Evolutionary conservation across 306 rosid species (phyloP).

Genomic region (Quercus parvula): DNA sequence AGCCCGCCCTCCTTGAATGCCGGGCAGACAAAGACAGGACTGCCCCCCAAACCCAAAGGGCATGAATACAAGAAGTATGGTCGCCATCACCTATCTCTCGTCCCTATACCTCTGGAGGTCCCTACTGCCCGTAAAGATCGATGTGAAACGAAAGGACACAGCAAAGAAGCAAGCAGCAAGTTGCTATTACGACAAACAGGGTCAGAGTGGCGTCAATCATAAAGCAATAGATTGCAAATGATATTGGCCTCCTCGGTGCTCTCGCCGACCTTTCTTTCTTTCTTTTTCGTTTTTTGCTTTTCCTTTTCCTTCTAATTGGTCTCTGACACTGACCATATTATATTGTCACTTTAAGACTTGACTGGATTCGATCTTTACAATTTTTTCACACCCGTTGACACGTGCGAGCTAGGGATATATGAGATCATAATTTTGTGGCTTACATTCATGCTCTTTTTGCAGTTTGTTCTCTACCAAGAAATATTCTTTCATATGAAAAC

Average conservation of each 20-base stretch:
- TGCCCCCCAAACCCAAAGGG: constrained; percentile 6
- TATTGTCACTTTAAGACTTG: too few relatives aligned
- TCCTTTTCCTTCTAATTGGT: not conserved
- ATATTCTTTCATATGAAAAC: constrained; percentile 1
- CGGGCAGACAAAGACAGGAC: constrained; percentile 63
- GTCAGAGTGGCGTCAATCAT: constrained; percentile 64
- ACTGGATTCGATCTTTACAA: too few relatives aligned
- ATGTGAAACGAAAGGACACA: constrained; percentile 49
- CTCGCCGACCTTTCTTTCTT: not conserved
- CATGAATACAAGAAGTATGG: constrained; percentile 32
- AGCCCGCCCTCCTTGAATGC: constrained; percentile 68
- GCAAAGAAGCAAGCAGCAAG: not conserved
- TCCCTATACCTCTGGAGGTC: too few relatives aligned
- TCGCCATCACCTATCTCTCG: constrained; percentile 25
- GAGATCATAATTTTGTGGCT: not conserved
- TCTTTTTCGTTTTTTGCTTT: not conserved
- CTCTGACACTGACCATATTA: constrained; percentile 11
- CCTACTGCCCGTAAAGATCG: constrained; percentile 25
- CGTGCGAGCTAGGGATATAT: constrained; percentile 26
- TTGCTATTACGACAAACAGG: constrained; percentile 40
- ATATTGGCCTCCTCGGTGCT: constrained; percentile 35
- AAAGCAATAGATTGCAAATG: constrained; percentile 61
- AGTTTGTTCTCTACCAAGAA: constrained; percentile 19
- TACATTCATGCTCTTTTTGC: constrained; percentile 20
- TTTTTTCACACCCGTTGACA: constrained; percentile 32